Conservation (phyloP, 73 alveolate species). For the Paramecium biaurelia region DNA sequence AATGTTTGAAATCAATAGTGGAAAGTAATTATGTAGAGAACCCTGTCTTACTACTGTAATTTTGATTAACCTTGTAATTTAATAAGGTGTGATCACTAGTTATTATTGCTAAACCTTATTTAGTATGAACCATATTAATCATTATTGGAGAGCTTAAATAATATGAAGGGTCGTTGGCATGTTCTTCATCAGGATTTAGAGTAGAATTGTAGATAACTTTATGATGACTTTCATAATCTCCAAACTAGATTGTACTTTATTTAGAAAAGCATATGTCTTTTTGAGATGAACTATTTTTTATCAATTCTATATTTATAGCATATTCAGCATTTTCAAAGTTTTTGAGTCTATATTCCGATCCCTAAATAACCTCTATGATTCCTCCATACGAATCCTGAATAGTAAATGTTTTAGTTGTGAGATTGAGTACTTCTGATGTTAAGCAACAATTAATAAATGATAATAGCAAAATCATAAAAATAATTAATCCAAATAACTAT, state of each 20-base stretch:
- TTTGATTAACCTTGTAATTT: not conserved
- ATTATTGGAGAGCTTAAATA: not conserved
- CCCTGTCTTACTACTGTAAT: not conserved
- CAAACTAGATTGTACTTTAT: not conserved
- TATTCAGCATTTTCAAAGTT: not conserved
- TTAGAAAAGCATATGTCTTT: not conserved
- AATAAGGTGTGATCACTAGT: not conserved
- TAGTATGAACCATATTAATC: not conserved
- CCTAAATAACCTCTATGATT: not conserved
- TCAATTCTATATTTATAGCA: not conserved
- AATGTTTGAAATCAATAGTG: not conserved
- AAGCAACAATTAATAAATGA: not conserved
- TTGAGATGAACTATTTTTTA: not conserved
- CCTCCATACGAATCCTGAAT: not conserved
- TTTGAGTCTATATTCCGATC: not conserved
- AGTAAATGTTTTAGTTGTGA: not conserved
- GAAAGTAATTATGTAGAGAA: not conserved
- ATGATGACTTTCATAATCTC: not conserved
- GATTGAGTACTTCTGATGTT: not conserved
- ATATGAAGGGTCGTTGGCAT: constrained; percentile 22
- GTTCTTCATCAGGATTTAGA: not conserved
- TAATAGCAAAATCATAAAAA: not conserved
- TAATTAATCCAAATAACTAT: not conserved
- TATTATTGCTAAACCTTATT: not conserved
- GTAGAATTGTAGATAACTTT: not conserved